phyloP scores from a whole-genome alignment of 2,329 filamentous ascomycete species.

The Clarireedia monteithiana region DNA sequence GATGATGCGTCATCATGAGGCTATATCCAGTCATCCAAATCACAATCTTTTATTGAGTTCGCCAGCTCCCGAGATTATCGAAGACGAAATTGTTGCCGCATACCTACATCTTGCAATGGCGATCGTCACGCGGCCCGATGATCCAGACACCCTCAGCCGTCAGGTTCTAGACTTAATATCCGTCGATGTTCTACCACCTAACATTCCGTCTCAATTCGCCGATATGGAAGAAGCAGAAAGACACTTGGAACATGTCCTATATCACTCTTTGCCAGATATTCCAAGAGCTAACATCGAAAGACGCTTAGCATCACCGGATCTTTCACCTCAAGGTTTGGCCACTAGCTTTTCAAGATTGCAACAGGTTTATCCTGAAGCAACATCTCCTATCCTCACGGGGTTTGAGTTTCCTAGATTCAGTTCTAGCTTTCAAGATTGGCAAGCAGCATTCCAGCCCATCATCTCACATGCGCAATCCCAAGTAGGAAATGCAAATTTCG shows the following conservation, averaged over 20 bases:
- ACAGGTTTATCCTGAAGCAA: slow-evolving; percentile 5
- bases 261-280: slow-evolving; percentile 5
- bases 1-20: slow-evolving; percentile 13
- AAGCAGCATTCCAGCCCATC: slow-evolving; percentile 14
- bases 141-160: background rate
- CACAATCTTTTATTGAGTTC: background rate
- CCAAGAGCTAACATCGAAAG: slow-evolving; percentile 5
- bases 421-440: slow-evolving; percentile 13
- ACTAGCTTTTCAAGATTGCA: slow-evolving; percentile 6
- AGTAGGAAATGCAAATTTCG: slow-evolving; percentile 7
- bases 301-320: slow-evolving; percentile 6
- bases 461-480: slow-evolving; percentile 4
- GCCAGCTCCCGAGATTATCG: slow-evolving; percentile 10
- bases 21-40: slow-evolving; percentile 1
- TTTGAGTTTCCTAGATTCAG: slow-evolving; percentile 9
- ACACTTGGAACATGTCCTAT: slow-evolving; percentile 5
- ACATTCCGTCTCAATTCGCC: background rate
- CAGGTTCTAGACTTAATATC: slow-evolving; percentile 14
- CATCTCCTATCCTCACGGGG: slow-evolving; percentile 4
- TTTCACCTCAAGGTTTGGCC: slow-evolving; percentile 8
- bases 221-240: slow-evolving; percentile 4
- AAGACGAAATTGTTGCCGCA: slow-evolving; percentile 16
- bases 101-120: slow-evolving; percentile 18
- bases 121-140: slow-evolving; percentile 6
- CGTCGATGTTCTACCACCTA: background rate